These are phyloP conservation scores for Chaetomium fimeti DNA, from an alignment of 495 filamentous ascomycete species.

Conservation along the genomic window DNA sequence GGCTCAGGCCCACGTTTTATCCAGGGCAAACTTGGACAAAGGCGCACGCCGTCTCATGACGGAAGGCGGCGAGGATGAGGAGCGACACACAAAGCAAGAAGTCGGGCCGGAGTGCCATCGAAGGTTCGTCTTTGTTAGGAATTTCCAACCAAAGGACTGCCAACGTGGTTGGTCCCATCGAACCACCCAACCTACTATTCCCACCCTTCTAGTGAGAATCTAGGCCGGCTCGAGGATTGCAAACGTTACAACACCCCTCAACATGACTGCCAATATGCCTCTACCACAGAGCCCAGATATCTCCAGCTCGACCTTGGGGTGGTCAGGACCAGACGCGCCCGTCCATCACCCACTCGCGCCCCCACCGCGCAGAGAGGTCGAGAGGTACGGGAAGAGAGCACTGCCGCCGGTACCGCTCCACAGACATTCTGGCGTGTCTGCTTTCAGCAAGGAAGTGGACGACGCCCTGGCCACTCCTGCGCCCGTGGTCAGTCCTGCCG, in stretches of 20 bases:
- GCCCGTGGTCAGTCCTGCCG: neutral
- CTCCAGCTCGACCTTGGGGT: conserved; percentile 20
- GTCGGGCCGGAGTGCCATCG: conserved; percentile 1
- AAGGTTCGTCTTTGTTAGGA: conserved; percentile 1
- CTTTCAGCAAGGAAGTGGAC: conserved; percentile 30
- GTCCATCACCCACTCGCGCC: conserved; percentile 6
- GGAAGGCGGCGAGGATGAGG: neutral
- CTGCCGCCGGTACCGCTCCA: conserved; percentile 29
- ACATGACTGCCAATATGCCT: neutral
- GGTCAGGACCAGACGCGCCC: neutral
- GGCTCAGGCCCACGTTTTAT: neutral
- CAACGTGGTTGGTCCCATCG: neutral
- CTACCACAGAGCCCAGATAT: neutral
- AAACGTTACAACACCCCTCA: neutral
- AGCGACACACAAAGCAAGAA: conserved; percentile 13
- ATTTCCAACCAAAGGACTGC: neutral
- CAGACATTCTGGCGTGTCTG: conserved; percentile 22
- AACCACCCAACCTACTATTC: neutral
- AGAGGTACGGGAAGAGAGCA: conserved; percentile 29
- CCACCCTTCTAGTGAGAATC: neutral
- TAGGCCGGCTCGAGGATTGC: neutral
- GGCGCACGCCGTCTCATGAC: conserved; percentile 6
- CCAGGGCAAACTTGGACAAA: neutral
- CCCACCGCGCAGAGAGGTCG: conserved; percentile 24
- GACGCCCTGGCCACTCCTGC: conserved; percentile 5